These are phyloP conservation scores for Coprinellus micaceus DNA, from an alignment of 768 basidiomycete species.

Conservation along the genomic window DNA sequence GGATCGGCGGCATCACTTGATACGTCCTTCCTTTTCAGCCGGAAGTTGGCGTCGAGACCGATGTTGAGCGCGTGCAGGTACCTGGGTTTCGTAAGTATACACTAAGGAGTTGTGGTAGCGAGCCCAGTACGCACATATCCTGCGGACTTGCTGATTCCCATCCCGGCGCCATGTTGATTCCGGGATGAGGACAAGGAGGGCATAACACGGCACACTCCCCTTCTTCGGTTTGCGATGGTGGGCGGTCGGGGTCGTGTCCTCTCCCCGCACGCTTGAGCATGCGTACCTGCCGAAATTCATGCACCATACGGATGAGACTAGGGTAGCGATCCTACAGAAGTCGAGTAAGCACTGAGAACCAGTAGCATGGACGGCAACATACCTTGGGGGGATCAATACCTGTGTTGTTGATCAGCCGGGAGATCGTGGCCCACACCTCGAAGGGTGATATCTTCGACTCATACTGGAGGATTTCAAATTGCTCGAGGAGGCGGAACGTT, in stretches of 20 bases:
- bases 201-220: constrained; percentile 21
- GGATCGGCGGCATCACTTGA: constrained; percentile 10
- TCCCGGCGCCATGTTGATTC: constrained; percentile 14
- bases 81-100: background rate
- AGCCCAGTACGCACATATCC: too few species aligned
- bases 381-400: background rate
- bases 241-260: constrained; percentile 12
- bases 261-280: constrained; percentile 21
- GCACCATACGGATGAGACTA: background rate
- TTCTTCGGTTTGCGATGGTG: background rate
- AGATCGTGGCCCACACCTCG: background rate
- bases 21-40: background rate
- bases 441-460: background rate
- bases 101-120: too few species aligned
- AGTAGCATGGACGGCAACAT: background rate
- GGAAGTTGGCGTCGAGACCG: constrained; percentile 4
- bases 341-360: background rate
- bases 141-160: constrained; percentile 4
- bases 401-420: background rate
- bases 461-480: background rate
- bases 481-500: background rate
- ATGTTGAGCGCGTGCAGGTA: background rate
- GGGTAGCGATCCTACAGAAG: background rate
- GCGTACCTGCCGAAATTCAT: constrained; percentile 19
- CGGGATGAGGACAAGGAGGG: constrained; percentile 24